Base-by-base conservation (phyloP, 306 rosid species). In the Gynostemma pentaphyllum region DNA sequence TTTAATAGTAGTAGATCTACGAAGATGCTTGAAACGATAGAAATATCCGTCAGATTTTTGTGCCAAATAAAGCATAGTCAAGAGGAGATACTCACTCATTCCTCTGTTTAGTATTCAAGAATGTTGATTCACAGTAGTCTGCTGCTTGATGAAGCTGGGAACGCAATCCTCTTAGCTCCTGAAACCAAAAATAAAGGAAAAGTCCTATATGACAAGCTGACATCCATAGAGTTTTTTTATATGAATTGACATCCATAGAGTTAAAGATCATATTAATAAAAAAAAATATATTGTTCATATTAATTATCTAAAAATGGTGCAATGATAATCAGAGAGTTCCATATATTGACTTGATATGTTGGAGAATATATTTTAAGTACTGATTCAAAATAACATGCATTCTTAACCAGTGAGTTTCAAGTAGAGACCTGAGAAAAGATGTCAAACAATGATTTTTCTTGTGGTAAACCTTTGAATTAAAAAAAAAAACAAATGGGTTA, bases 71-170 rank as follows among this genome's bases (percentile, higher is more conserved):
- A 41, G 10, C 41, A 22, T 42, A 14, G 42, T 21, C 18, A 27
- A 30, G 23, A 53, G 19, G 14, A 70, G 65, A 56, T 54, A 79
- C 94, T 82, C 67, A 92, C 98, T 34, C 78, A 69, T 45, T 82
- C 75, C 84, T 92, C 69, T 69, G 79, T 78, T 76, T 72, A 72
- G 85, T 44, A 62, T 76, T 76, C 84, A 81, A 62, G 87, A 88
- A 88, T 2, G 84, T 78, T 52, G 85, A 69, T 81, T 88, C 98
- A 68, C 88, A 82, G 52, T 79, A 82, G 73, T 92, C 98, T 46
- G 98, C 98, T 45, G 95, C 98, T 67, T 77, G 55, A 66, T 88
- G 96, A 75, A 92, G 94, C 82, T 92, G 96, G 57, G 83, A 71
- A 67, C 88, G 74, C 72, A 88, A 50, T 52, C 74, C 90, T 74